These are phyloP conservation scores for Pichia sp. DNA, from an alignment of 1,139 yeast species.

Conservation along the genomic window DNA sequence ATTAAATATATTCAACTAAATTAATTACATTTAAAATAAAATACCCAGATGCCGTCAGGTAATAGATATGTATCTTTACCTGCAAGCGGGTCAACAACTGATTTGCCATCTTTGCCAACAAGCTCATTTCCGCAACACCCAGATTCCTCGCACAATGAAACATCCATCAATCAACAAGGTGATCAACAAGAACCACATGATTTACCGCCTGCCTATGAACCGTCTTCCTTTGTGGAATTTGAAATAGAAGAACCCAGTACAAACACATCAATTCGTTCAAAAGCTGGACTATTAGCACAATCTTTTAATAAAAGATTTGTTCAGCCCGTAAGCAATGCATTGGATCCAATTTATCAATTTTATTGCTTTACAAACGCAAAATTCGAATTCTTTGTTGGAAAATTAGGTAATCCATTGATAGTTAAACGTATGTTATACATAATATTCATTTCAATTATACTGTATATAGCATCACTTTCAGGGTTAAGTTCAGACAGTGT, in stretches of 20 bases:
- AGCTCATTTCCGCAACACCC: neutral
- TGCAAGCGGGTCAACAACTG: neutral
- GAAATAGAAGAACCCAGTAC: conserved; percentile 34
- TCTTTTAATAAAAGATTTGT: conserved; percentile 42
- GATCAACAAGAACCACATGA: conserved; percentile 5
- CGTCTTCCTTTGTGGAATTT: conserved; percentile 32
- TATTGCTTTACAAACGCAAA: conserved; percentile 40
- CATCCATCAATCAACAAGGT: neutral
- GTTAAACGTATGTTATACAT: conserved; percentile 73
- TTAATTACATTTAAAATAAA: no score
- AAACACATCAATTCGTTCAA: conserved; percentile 9
- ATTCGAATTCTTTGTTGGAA: conserved; percentile 52
- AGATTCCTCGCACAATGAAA: neutral
- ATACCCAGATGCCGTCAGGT: conserved; percentile 4
- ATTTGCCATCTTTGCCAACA: neutral
- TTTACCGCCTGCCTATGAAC: conserved; percentile 19
- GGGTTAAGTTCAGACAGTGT: conserved; percentile 40
- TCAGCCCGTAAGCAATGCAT: conserved; percentile 47
- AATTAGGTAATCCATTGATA: conserved; percentile 79
- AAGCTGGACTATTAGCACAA: conserved; percentile 26
- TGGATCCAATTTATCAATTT: conserved; percentile 65
- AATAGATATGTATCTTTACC: conserved; percentile 7
- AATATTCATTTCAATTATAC: conserved; percentile 47
- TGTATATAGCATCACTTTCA: conserved; percentile 53
- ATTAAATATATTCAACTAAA: no score